These are phyloP conservation scores for Pseudohyphozyma bogoriensis DNA, from an alignment of 768 basidiomycete genomes.

Conservation along the genomic window DNA sequence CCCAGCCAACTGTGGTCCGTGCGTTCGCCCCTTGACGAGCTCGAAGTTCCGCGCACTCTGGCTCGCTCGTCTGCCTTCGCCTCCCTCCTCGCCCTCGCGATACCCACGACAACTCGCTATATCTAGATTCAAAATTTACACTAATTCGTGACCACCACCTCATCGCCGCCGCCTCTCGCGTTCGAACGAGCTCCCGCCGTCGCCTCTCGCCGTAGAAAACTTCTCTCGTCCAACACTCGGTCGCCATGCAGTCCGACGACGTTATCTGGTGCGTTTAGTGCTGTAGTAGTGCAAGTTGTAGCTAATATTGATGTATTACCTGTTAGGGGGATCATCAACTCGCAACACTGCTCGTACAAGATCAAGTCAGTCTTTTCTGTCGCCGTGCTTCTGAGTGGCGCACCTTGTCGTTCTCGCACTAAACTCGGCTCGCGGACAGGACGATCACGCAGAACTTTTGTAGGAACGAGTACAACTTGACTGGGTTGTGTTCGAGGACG, in stretches of 20 bases:
- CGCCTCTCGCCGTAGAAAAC: too few species aligned
- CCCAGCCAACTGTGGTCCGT: too few species aligned
- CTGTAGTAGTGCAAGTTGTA: neutral
- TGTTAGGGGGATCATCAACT: constrained; percentile 25
- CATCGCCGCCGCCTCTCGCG: too few species aligned
- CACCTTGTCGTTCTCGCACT: neutral
- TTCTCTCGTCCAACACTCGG: too few species aligned
- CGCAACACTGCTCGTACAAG: constrained; percentile 96
- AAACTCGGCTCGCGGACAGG: constrained; percentile 41
- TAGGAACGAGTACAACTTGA: constrained; percentile 96
- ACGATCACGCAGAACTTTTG: constrained; percentile 96
- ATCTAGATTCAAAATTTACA: too few species aligned
- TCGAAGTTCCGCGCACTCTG: too few species aligned
- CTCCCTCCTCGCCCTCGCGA: too few species aligned
- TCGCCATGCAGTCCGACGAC: constrained; percentile 58
- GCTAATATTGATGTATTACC: neutral
- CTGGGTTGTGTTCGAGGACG: constrained; percentile 86
- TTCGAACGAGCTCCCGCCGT: too few species aligned
- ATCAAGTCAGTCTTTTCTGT: constrained; percentile 66
- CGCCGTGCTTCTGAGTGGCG: neutral
- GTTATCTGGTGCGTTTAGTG: constrained; percentile 90
- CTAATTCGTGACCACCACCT: too few species aligned
- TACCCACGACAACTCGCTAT: too few species aligned
- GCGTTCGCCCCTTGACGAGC: too few species aligned
- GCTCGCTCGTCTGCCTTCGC: too few species aligned